Evolutionary conservation across 2,329 filamentous ascomycete species (phyloP).

Genomic region (Calonectria pteridis): DNA sequence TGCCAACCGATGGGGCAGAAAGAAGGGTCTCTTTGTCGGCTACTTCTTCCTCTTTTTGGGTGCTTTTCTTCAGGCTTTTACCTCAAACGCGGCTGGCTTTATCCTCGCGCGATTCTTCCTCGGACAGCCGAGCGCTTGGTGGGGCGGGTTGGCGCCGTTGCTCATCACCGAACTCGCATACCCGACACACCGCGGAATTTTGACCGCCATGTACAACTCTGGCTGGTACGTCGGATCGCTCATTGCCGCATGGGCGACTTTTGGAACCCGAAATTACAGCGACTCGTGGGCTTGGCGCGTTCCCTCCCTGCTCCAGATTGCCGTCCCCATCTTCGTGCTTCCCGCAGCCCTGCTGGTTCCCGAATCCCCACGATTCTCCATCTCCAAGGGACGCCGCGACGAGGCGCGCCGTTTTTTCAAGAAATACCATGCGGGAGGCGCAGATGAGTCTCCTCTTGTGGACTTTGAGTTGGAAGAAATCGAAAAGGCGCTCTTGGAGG

Average conservation of each 20-base stretch:
- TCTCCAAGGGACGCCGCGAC: slow-evolving; percentile 13
- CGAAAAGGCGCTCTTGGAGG: slow-evolving; percentile 24
- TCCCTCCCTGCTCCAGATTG: slow-evolving; percentile 59
- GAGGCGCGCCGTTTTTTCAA: slow-evolving; percentile 14
- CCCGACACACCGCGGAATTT: slow-evolving; percentile 26
- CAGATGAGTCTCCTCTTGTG: slow-evolving; percentile 4
- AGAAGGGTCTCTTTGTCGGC: slow-evolving; percentile 23
- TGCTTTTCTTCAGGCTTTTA: slow-evolving; percentile 19
- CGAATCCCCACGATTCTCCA: slow-evolving; percentile 22
- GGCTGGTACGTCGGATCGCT: slow-evolving; percentile 30
- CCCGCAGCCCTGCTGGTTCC: slow-evolving; percentile 22
- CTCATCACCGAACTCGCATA: slow-evolving; percentile 30
- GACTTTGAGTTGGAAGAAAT: slow-evolving; percentile 28
- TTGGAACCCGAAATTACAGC: slow-evolving; percentile 25
- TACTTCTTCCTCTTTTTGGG: slow-evolving; percentile 22
- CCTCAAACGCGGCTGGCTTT: slow-evolving; percentile 20
- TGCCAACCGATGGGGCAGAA: slow-evolving; percentile 30
- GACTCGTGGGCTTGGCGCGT: slow-evolving; percentile 59
- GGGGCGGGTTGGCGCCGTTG: slow-evolving; percentile 19
- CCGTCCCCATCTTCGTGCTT: slow-evolving; percentile 39
- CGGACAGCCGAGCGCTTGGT: slow-evolving; percentile 19
- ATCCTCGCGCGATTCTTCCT: slow-evolving; percentile 24
- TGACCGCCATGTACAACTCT: slow-evolving; percentile 26
- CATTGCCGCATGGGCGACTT: slow-evolving; percentile 30
- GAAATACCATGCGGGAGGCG: slow-evolving; percentile 27